Evolutionary conservation across 768 basidiomycete genomes (phyloP).

Genomic region (Trametes meyenii): DNA sequence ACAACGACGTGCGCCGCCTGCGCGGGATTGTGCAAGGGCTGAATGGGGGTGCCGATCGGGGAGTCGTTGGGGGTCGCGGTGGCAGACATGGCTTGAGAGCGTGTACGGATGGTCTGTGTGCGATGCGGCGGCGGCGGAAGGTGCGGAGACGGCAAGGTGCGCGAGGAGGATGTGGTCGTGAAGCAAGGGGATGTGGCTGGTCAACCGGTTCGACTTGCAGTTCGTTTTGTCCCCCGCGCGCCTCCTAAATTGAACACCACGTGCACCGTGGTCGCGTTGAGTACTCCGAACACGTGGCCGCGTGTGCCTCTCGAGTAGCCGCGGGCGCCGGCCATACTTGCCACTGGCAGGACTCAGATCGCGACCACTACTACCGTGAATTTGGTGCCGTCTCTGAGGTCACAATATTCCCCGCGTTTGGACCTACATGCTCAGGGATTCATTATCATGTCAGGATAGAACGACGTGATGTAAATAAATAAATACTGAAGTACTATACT

Average conservation of each 20-base stretch:
- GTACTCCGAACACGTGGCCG: constrained; percentile 22
- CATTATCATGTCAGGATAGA: too few relatives aligned
- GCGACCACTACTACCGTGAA: not conserved
- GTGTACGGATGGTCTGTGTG: constrained; percentile 1
- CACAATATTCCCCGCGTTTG: too few relatives aligned
- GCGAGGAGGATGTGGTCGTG: constrained; percentile 19
- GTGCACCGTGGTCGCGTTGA: constrained; percentile 24
- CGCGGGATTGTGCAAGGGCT: constrained; percentile 84
- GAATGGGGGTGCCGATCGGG: constrained; percentile 58
- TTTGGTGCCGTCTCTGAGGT: not conserved
- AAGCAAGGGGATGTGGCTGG: constrained; percentile 17
- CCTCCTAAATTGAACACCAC: constrained; percentile 27
- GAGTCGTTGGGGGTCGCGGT: constrained; percentile 67
- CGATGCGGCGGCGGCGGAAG: not conserved
- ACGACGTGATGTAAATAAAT: too few relatives aligned
- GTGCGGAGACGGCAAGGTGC: not conserved
- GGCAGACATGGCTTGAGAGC: constrained; percentile 49
- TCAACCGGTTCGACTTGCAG: constrained; percentile 15
- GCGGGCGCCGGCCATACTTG: not conserved
- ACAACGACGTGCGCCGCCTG: constrained; percentile 78
- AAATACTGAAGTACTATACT: too few relatives aligned
- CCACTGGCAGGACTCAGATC: not conserved
- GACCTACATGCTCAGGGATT: too few relatives aligned
- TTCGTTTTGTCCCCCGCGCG: constrained; percentile 21
- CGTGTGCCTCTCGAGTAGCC: not conserved